These are phyloP conservation scores for Phytophthora kernoviae DNA, from an alignment of 352 stramenopile species.

Conservation along the genomic window DNA sequence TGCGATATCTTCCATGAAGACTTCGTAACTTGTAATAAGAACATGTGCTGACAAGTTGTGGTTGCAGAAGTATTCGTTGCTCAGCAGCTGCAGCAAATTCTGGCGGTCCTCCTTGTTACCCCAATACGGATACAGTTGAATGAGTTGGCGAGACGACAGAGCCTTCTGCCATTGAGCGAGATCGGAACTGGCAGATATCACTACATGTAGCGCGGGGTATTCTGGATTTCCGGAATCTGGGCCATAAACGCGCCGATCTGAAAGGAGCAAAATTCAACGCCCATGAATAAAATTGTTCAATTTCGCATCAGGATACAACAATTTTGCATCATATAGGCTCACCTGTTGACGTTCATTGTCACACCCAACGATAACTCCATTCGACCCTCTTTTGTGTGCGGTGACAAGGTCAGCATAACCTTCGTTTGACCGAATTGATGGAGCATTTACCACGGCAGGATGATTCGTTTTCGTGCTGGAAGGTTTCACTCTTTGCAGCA, in stretches of 20 bases:
- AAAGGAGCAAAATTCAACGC: neutral
- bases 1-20: slow-evolving; percentile 55
- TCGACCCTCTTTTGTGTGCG: slow-evolving; percentile 36
- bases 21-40: slow-evolving; percentile 61
- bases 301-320: neutral
- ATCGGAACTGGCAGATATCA: slow-evolving; percentile 46
- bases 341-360: slow-evolving; percentile 36
- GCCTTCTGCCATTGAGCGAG: slow-evolving; percentile 45
- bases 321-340: neutral
- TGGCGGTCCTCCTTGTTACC: slow-evolving; percentile 45
- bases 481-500: slow-evolving; percentile 32
- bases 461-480: slow-evolving; percentile 21
- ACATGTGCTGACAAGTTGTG: slow-evolving; percentile 44
- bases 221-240: slow-evolving; percentile 32
- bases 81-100: slow-evolving; percentile 42
- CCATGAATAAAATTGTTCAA: slow-evolving; percentile 5
- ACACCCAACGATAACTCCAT: slow-evolving; percentile 32
- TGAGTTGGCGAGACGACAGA: slow-evolving; percentile 26
- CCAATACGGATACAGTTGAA: slow-evolving; percentile 63
- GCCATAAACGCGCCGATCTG: slow-evolving; percentile 40
- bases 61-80: slow-evolving; percentile 38
- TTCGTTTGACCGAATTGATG: neutral
- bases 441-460: slow-evolving; percentile 4
- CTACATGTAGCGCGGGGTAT: slow-evolving; percentile 45
- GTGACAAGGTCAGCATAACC: slow-evolving; percentile 17